These are phyloP conservation scores for Prunus padus DNA, from an alignment of 306 rosid genomes.

Conservation along the genomic window DNA sequence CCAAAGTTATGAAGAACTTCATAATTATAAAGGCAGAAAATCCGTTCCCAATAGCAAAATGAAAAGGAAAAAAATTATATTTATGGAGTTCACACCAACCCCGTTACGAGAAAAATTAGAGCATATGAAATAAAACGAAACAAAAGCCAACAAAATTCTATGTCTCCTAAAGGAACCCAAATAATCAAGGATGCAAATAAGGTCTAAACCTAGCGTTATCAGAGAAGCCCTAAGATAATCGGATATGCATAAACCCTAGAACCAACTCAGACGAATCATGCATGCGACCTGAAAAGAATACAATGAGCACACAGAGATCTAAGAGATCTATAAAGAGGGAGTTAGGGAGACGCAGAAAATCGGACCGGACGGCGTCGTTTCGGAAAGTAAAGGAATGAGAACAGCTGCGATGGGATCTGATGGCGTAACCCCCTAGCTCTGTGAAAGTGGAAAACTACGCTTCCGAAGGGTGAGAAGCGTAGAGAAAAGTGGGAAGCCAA, in stretches of 20 bases:
- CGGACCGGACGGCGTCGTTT: constrained; percentile 26
- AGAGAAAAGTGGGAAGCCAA: not conserved
- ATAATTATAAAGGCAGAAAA: not conserved
- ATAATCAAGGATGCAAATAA: constrained; percentile 23
- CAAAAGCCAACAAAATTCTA: not conserved
- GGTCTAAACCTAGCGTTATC: not conserved
- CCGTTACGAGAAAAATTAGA: not conserved
- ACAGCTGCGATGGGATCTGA: constrained; percentile 17
- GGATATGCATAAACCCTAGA: constrained; percentile 18
- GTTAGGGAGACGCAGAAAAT: not conserved
- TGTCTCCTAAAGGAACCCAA: not conserved
- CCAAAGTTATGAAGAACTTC: not conserved
- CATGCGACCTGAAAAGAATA: not conserved
- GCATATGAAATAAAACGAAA: not conserved
- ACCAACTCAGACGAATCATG: not conserved
- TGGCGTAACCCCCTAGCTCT: constrained; percentile 10
- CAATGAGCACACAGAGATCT: constrained; percentile 35
- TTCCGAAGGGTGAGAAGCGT: constrained; percentile 49
- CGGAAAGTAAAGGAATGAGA: not conserved
- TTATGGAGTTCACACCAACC: not conserved
- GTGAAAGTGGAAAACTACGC: constrained; percentile 37
- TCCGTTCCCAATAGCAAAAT: not conserved
- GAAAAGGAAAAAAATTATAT: not conserved
- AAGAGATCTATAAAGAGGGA: not conserved
- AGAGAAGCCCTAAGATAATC: not conserved